Evolutionary conservation across 495 filamentous ascomycete species (phyloP).

Genomic region (Lasiosphaeria ovina): DNA sequence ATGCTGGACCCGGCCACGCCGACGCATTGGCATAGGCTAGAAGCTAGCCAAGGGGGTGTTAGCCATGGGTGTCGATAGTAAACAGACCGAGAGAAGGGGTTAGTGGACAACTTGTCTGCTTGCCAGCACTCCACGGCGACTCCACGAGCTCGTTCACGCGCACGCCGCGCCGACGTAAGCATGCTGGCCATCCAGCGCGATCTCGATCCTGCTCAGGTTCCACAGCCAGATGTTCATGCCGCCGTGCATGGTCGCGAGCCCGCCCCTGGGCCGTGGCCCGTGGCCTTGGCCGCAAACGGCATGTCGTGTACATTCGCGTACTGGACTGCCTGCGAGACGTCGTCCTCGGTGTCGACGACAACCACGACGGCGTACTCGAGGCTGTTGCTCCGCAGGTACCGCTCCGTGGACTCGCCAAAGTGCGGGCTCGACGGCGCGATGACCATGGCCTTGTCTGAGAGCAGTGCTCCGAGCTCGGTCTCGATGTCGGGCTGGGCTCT

Average conservation of each 20-base stretch:
- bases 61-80: background rate
- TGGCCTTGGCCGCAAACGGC: slow-evolving; percentile 50
- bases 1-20: slow-evolving; percentile 50
- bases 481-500: background rate
- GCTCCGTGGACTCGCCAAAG: background rate
- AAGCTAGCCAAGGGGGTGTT: background rate
- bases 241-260: slow-evolving; percentile 38
- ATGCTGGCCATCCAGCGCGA: slow-evolving; percentile 43
- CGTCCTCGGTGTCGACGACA: slow-evolving; percentile 46
- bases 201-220: slow-evolving; percentile 40
- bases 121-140: slow-evolving; percentile 31
- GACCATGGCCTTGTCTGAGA: slow-evolving; percentile 4
- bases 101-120: slow-evolving; percentile 23
- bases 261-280: slow-evolving; percentile 44
- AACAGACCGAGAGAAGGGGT: background rate
- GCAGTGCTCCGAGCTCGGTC: background rate
- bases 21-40: slow-evolving; percentile 37
- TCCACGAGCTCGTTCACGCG: slow-evolving; percentile 27
- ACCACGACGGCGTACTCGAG: slow-evolving; percentile 36
- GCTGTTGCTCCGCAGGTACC: slow-evolving; percentile 3
- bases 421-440: background rate
- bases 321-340: slow-evolving; percentile 48
- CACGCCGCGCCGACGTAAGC: slow-evolving; percentile 52
- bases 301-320: slow-evolving; percentile 44
- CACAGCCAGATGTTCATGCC: slow-evolving; percentile 49